These are phyloP conservation scores for Ceriops tagal DNA, from an alignment of 345 rosid species.

Conservation along the genomic window DNA sequence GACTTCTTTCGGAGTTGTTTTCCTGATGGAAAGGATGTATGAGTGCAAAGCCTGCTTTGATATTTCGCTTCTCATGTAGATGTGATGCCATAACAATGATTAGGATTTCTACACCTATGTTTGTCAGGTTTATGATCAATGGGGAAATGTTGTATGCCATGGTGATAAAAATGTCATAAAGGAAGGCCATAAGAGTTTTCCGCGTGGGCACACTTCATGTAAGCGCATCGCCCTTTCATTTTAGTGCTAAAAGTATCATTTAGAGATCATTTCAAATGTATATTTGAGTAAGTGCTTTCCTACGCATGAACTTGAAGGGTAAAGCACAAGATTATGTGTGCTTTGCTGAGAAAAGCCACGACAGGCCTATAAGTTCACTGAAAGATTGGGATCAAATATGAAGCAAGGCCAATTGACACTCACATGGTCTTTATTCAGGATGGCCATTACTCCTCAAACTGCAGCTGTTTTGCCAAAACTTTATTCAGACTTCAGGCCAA, in stretches of 20 bases:
- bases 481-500: too few species aligned
- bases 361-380: background rate
- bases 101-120: background rate
- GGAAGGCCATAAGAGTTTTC: conserved; percentile 94
- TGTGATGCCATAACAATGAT: conserved; percentile 8
- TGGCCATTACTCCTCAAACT: too few species aligned
- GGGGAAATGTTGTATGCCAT: conserved; percentile 71
- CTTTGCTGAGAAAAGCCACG: background rate
- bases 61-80: conserved; percentile 8
- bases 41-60: conserved; percentile 19
- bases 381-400: background rate
- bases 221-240: conserved; percentile 18
- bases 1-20: conserved; percentile 97
- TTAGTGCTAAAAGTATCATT: background rate
- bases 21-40: conserved; percentile 87
- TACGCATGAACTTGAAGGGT: too few species aligned
- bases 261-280: background rate
- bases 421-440: too few species aligned
- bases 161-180: conserved; percentile 59
- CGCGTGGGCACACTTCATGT: conserved; percentile 90
- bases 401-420: too few species aligned
- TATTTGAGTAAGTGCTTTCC: too few species aligned
- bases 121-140: conserved; percentile 56
- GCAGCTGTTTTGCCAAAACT: too few species aligned
- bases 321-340: background rate